phyloP scores from a whole-genome alignment of 805 yeast genomes.

The Helenozyma rhizophorensis region DNA sequence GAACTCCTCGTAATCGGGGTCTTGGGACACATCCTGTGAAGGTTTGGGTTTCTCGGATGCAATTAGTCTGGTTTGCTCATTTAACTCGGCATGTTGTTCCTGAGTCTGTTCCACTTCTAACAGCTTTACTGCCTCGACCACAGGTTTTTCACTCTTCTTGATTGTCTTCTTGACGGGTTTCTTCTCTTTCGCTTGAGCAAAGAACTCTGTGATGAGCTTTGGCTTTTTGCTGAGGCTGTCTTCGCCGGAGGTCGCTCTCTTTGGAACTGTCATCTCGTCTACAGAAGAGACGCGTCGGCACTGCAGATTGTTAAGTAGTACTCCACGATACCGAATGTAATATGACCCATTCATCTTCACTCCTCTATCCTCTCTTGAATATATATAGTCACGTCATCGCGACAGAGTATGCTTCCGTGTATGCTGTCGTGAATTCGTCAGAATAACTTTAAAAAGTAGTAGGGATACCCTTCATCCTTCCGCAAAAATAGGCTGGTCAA shows the following conservation, averaged over 20 bases:
- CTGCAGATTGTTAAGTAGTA: too few species aligned
- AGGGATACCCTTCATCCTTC: constrained; percentile 51
- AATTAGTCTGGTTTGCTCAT: too few species aligned
- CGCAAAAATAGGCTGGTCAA: constrained; percentile 41
- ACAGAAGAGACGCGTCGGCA: too few species aligned
- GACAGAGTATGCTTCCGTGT: too few species aligned
- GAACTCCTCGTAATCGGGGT: constrained; percentile 2
- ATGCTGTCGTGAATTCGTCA: too few species aligned
- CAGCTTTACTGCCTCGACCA: neutral
- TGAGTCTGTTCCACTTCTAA: neutral
- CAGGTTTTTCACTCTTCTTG: neutral
- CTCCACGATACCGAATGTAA: too few species aligned
- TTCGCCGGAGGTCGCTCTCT: constrained; percentile 1
- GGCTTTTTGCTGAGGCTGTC: constrained; percentile 5
- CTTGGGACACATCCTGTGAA: too few species aligned
- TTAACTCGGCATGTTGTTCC: too few species aligned
- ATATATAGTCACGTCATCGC: too few species aligned
- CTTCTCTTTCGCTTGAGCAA: constrained; percentile 5
- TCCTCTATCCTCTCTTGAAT: too few species aligned
- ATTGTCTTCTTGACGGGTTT: neutral
- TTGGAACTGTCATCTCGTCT: constrained; percentile 7
- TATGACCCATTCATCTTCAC: neutral
- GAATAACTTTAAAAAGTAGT: constrained; percentile 27
- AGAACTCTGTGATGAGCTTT: constrained; percentile 14
- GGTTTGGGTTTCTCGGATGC: neutral